A percentile compares a stretch with the other conserved stretches of the same genome.
These are phyloP conservation scores for Solanum acaule DNA, from an alignment of 257 asterid species.

Conservation along the genomic window DNA sequence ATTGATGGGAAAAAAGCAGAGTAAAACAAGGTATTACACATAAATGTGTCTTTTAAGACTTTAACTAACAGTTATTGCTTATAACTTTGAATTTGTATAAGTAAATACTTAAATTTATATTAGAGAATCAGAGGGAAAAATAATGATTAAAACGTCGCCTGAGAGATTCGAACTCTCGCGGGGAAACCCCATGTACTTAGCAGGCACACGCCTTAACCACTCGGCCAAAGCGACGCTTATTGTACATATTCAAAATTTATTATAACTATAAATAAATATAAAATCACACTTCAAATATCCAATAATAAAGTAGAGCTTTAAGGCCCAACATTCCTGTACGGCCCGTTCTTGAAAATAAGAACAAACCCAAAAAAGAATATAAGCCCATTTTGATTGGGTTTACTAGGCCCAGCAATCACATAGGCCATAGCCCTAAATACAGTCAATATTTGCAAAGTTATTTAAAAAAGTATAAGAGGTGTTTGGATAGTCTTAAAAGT, in stretches of 20 bases:
- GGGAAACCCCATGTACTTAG: constrained; percentile 72
- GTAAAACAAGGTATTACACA: too few relatives aligned
- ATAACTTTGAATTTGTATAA: too few relatives aligned
- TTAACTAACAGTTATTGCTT: too few relatives aligned
- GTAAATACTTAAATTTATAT: too few relatives aligned
- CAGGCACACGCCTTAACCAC: constrained; percentile 75
- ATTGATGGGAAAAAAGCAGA: too few relatives aligned
- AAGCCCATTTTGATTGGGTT: not conserved
- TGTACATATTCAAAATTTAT: fast-evolving
- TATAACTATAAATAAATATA: too few relatives aligned
- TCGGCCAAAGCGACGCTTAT: constrained; percentile 60
- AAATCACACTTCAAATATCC: not conserved
- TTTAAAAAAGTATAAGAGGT: too few relatives aligned
- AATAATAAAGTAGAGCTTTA: not conserved
- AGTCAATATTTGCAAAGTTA: not conserved
- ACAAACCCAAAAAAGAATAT: not conserved
- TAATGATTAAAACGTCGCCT: constrained; percentile 41
- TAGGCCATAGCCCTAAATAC: not conserved
- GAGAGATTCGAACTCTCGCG: constrained; percentile 99
- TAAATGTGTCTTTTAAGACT: too few relatives aligned
- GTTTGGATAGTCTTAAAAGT: too few relatives aligned
- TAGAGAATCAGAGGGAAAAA: not conserved
- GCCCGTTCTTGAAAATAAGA: not conserved
- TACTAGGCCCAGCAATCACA: not conserved
- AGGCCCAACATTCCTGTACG: not conserved